A percentile compares a stretch with the other conserved stretches of the same genome.
Evolutionary conservation across 768 basidiomycete species (phyloP).

Genomic region (Pulveroboletus sp.): DNA sequence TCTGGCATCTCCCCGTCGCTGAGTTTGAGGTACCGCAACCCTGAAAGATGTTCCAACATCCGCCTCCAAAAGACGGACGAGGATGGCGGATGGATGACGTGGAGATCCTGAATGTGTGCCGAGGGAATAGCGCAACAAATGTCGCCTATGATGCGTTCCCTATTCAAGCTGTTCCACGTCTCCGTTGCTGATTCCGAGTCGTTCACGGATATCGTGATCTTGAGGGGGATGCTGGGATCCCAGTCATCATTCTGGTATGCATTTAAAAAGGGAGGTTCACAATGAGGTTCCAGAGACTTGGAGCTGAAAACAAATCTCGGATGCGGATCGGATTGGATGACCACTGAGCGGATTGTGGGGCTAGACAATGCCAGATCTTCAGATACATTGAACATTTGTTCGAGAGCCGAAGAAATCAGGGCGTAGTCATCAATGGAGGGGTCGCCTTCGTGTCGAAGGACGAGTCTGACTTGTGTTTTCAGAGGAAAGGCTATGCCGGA

Average conservation of each 20-base stretch:
- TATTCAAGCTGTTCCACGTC: background rate
- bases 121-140: slow-evolving; percentile 2
- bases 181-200: no score
- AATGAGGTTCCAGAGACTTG: no score
- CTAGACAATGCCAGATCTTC: no score
- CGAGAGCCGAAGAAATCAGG: background rate
- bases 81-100: background rate
- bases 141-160: background rate
- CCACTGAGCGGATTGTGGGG: no score
- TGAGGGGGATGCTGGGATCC: slow-evolving; percentile 2
- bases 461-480: background rate
- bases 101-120: background rate
- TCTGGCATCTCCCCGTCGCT: background rate
- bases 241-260: no score
- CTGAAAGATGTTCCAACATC: background rate
- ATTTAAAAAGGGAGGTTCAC: no score
- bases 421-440: background rate
- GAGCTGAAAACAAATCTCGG: no score
- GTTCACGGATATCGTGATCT: background rate
- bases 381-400: background rate
- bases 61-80: slow-evolving; percentile 3
- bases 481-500: no score
- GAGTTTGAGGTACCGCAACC: slow-evolving; percentile 2
- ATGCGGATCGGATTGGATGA: no score
- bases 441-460: background rate